Conservation (phyloP, 169 alveolate species). For the Perkinsus chesapeaki region DNA sequence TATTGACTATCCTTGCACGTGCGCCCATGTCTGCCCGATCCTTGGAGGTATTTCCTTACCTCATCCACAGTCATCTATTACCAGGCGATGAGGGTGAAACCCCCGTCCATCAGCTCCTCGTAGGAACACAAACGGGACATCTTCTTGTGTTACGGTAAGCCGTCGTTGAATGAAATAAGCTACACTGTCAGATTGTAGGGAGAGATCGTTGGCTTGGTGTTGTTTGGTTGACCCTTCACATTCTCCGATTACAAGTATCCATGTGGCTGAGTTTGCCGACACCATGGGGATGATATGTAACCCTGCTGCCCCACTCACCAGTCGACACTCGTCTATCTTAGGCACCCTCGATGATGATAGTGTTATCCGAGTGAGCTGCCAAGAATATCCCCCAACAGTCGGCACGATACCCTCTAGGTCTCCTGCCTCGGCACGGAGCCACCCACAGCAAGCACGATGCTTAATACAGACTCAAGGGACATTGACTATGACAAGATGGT, state of each 20-base stretch:
- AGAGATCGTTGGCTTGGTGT: neutral
- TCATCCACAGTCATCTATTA: neutral
- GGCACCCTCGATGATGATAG: neutral
- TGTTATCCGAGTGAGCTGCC: neutral
- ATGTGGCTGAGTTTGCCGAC: neutral
- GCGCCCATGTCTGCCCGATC: neutral
- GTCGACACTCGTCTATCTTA: neutral
- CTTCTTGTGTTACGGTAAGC: neutral
- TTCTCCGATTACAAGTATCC: neutral
- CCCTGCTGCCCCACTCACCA: neutral
- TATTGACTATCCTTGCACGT: neutral
- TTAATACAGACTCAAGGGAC: neutral
- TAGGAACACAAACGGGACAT: neutral
- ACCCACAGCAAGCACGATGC: neutral
- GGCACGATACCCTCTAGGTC: neutral
- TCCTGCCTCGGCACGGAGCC: neutral
- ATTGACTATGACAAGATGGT: neutral
- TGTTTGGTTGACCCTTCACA: neutral
- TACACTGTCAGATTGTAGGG: neutral
- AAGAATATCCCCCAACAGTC: neutral
- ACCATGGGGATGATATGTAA: constrained; percentile 1
- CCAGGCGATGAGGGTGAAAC: neutral
- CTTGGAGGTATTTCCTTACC: neutral
- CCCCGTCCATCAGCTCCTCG: neutral
- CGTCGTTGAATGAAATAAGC: neutral